Evolutionary conservation across 352 stramenopile species (phyloP), one percentile per base, ranked within the genome.

Genomic region (Globisporangium heterothallicum): DNA sequence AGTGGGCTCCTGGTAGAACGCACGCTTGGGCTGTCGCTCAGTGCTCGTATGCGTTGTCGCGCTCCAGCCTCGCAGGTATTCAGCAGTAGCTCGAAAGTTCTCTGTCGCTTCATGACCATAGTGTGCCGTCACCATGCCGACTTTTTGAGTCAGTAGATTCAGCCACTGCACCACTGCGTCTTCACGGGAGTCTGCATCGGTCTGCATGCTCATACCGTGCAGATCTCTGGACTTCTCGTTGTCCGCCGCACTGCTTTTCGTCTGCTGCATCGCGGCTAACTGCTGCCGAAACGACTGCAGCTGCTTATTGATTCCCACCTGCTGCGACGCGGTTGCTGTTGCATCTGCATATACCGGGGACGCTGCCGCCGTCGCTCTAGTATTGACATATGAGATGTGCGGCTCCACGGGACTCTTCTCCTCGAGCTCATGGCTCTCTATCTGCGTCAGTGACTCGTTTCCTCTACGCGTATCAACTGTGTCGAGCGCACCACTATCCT

Each of bases 241-340:
- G 8, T 25, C 12, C 1, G 50, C 22, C 8, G 26, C 26, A 4
- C 18, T 34, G 0, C 63, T 53, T 30, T 72, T 63, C 64, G 63
- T 75, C 25, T 70, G 58, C 62, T 83, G 61, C 43, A 82, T 78
- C 21, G 72, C 70, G 16, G 40, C 57, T 40, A 83, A 29, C 41
- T 83, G 69, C 34, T 59, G 63, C n/a, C 69, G 69, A 26, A 85
- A 62, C 1, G 60, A 57, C 36, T 78, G 61, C 12, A 85, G 29
- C 36, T 83, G 66, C 1, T 45, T 50, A 24, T 59, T 63, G 12
- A 85, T 70, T 42, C 65, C 40, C 16, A 40, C 58, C 36, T 85
- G 63, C 25, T 74, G 64, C 2, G 51, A 45, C 3, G 58, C 54
- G 12, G 76, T 56, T 26, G 38, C 49, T 6, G 38, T 34, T 12